phyloP scores from a whole-genome alignment of 208 protist genomes.

The Novymonas esmeraldas region DNA sequence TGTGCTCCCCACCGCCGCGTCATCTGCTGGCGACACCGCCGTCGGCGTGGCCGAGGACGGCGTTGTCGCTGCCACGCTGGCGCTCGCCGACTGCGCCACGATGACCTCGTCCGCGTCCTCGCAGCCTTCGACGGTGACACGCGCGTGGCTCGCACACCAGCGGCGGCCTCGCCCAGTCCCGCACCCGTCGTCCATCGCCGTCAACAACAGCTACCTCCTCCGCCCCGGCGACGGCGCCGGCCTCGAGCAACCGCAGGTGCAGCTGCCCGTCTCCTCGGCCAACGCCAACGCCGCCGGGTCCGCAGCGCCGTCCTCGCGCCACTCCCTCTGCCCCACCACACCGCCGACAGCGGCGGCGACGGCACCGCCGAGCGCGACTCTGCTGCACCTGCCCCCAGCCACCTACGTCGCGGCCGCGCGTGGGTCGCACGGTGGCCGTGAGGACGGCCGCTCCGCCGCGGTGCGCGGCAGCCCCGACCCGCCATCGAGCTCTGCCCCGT shows the following conservation, averaged over 20 bases:
- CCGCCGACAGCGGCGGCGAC: neutral
- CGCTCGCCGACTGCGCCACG: neutral
- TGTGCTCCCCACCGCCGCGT: neutral
- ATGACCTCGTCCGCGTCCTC: neutral
- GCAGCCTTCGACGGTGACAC: neutral
- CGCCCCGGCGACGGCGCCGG: neutral
- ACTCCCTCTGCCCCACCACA: conserved; percentile 9
- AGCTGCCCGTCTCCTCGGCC: neutral
- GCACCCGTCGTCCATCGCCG: conserved; percentile 18
- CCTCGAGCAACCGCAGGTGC: neutral
- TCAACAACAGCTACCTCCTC: conserved; percentile 13
- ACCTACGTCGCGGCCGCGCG: neutral
- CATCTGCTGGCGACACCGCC: neutral
- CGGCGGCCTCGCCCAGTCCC: conserved; percentile 20
- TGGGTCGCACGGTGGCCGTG: neutral
- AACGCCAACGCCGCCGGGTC: neutral
- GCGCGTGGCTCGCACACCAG: conserved; percentile 6
- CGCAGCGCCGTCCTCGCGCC: neutral
- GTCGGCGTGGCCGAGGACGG: neutral
- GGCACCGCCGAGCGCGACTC: neutral
- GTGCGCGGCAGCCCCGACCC: neutral
- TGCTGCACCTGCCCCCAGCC: neutral
- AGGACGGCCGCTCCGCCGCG: neutral
- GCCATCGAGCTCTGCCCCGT: neutral
- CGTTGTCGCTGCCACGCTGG: neutral